Conservation (phyloP, 768 basidiomycete genomes). For the Tricholoma sp. region DNA sequence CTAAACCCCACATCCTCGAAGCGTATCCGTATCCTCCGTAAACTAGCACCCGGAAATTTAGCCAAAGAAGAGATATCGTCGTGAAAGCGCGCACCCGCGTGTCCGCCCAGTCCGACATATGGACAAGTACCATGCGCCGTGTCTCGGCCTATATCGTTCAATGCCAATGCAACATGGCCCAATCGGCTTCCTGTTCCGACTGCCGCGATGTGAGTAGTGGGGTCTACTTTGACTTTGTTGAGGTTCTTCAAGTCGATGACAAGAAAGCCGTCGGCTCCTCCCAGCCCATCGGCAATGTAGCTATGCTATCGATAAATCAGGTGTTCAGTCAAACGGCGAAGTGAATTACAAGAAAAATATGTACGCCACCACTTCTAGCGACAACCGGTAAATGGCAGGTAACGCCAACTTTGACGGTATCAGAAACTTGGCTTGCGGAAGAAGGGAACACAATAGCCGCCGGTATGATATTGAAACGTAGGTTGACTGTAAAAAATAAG, state of each 20-base stretch:
- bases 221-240: constrained; percentile 28
- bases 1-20: constrained; percentile 32
- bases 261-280: constrained; percentile 34
- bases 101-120: constrained; percentile 43
- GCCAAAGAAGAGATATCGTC: background rate
- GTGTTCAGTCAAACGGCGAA: background rate
- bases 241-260: constrained; percentile 38
- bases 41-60: constrained; percentile 7
- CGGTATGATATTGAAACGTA: background rate
- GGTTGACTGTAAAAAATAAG: background rate
- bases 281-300: constrained; percentile 40
- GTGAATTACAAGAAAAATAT: background rate
- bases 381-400: background rate
- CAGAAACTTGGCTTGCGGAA: background rate
- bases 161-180: constrained; percentile 19
- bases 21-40: constrained; percentile 31
- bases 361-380: background rate
- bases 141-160: constrained; percentile 32
- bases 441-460: background rate
- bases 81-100: constrained; percentile 26
- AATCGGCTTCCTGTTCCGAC: background rate
- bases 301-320: constrained; percentile 26
- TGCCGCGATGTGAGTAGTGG: constrained; percentile 24
- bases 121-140: constrained; percentile 41
- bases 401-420: background rate